These are phyloP conservation scores for Fusarium piperis DNA, from an alignment of 2,329 filamentous ascomycete genomes.

Conservation along the genomic window DNA sequence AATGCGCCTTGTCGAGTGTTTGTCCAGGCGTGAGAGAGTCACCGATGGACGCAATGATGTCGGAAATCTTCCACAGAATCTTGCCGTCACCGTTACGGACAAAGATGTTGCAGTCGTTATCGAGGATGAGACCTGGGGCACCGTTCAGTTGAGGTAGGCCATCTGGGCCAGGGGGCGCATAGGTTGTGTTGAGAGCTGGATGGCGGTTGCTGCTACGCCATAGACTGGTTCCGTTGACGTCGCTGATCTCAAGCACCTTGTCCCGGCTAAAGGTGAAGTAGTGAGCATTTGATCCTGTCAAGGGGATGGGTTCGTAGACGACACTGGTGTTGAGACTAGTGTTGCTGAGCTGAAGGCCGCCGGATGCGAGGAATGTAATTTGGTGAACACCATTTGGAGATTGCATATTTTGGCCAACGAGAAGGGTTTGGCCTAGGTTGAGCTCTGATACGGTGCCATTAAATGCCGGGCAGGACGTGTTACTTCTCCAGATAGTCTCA, in stretches of 20 bases:
- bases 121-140: neutral
- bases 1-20: neutral
- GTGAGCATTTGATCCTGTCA: neutral
- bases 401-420: neutral
- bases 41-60: neutral
- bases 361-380: neutral
- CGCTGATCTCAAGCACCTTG: neutral
- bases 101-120: neutral
- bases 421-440: neutral
- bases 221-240: neutral
- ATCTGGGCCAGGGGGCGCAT: neutral
- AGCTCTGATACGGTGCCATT: neutral
- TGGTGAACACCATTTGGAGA: neutral
- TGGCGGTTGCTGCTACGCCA: neutral
- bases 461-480: neutral
- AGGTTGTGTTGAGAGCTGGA: neutral
- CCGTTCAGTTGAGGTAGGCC: neutral
- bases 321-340: neutral
- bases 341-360: neutral
- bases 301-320: neutral
- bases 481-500: neutral
- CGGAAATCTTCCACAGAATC: neutral
- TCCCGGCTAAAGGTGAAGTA: neutral
- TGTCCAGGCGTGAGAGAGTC: neutral
- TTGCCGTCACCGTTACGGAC: neutral